A percentile compares a stretch with the other conserved stretches of the same genome.
phyloP scores from a whole-genome alignment of 163 green algal genomes.

The Smithsoniella earleae region DNA sequence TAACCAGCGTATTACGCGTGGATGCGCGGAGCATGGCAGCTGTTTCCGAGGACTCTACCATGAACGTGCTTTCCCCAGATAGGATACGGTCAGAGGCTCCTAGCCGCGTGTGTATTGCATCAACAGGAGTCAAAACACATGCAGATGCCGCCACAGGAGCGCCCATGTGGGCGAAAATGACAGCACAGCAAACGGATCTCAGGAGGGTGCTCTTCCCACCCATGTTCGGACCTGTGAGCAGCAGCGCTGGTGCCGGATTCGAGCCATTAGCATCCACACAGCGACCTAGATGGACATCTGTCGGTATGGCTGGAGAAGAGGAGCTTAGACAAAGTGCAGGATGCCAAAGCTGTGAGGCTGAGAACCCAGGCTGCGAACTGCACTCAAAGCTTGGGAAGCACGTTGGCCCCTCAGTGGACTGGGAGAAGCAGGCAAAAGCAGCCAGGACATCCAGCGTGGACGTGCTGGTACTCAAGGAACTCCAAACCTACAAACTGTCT shows the following conservation, averaged over 20 bases:
- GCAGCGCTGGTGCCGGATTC: slow-evolving; percentile 34
- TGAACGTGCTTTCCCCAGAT: slow-evolving; percentile 65
- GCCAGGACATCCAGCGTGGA: slow-evolving; percentile 45
- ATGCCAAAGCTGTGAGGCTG: neutral
- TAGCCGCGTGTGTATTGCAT: slow-evolving; percentile 75
- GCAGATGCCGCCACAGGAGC: slow-evolving; percentile 53
- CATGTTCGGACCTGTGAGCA: slow-evolving; percentile 65
- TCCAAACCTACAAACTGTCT: slow-evolving; percentile 2
- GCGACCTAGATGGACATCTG: neutral
- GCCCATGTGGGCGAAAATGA: slow-evolving; percentile 63
- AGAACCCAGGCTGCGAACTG: neutral
- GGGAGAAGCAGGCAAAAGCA: slow-evolving; percentile 38
- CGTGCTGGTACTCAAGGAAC: slow-evolving; percentile 14
- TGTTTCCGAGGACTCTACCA: slow-evolving; percentile 66
- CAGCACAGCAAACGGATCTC: slow-evolving; percentile 40
- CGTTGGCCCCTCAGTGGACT: slow-evolving; percentile 29
- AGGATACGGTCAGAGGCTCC: slow-evolving; percentile 67
- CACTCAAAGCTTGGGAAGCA: slow-evolving; percentile 21
- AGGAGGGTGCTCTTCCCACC: slow-evolving; percentile 72
- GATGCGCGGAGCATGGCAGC: slow-evolving; percentile 41
- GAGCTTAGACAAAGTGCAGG: neutral
- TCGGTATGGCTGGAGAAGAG: neutral
- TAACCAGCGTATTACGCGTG: slow-evolving; percentile 55
- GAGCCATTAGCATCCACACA: neutral
- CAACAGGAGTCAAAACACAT: slow-evolving; percentile 49